Evolutionary conservation across 2,329 filamentous ascomycete species (phyloP), one percentile per base, ranked within the genome.

Genomic region (Penicillium palitans): DNA sequence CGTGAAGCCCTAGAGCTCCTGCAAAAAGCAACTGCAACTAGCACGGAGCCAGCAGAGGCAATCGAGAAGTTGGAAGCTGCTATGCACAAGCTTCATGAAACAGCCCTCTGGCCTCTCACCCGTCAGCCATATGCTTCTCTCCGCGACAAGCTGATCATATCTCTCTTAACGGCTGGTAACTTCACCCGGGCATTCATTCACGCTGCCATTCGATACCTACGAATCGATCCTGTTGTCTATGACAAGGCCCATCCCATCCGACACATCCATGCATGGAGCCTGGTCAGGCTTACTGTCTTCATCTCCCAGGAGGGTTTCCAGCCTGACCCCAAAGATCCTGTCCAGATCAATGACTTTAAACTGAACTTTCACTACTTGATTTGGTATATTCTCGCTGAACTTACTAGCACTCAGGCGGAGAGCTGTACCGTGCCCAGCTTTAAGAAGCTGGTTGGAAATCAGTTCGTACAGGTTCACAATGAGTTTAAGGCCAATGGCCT

Each of bases 41-140:
- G 61, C 29, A 40, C 60, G 4, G 59, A 63, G 2, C 62, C 74
- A 1, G 48, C 68, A 50, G 61, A 75, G 60, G 71, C 74, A 10
- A 64, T 77, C 12, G 50, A 67, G 17, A 67, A 67, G 2, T 68
- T 82, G 4, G 65, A 77, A 59, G 62, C 70, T 33, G 74, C 73
- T 15, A 75, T 85, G 58, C 69, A 65, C 12, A 57, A 73, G 1
- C 74, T 82, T 27, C 70, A 75, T 19, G 62, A 74, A 44, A 74
- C 76, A 0, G 67, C 70, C 0, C 59, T 76, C 9, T 84, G 79
- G 76, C 79, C 80, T 0, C 61, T 81, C 9, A 76, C 79, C 31
- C 77, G 79, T 17, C 84, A 87, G 60, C 86, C 86, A 0, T 80
- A 81, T 37, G 76, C 83, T 1, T 77, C 80, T 15, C 64, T 87